These are phyloP conservation scores for Rosa rugosa DNA, from an alignment of 306 rosid species.

Conservation along the genomic window DNA sequence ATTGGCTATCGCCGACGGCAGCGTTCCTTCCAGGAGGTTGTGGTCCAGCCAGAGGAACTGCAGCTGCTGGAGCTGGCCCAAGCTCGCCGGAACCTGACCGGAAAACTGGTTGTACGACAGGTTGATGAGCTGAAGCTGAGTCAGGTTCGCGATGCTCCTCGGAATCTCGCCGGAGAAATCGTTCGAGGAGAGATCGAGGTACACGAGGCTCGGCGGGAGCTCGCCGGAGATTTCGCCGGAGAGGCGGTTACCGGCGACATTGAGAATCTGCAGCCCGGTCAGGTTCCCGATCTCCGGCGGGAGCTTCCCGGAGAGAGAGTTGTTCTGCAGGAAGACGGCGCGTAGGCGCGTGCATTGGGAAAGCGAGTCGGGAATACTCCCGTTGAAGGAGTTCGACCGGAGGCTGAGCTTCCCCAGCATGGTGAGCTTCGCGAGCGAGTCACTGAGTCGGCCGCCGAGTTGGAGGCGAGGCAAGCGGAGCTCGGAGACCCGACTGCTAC, in stretches of 20 bases:
- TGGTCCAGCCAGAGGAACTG: constrained; percentile 88
- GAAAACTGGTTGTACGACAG: constrained; percentile 71
- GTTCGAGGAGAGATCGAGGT: constrained; percentile 80
- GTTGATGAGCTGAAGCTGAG: constrained; percentile 69
- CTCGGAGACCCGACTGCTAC: constrained; percentile 48
- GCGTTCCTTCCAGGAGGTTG: constrained; percentile 66
- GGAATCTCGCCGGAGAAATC: constrained; percentile 80
- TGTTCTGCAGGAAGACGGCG: constrained; percentile 66
- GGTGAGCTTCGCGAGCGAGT: constrained; percentile 48
- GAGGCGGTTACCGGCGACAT: constrained; percentile 69
- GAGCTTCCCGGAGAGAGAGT: constrained; percentile 65
- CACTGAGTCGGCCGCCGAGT: constrained; percentile 59
- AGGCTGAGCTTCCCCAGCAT: constrained; percentile 70
- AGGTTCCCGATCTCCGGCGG: constrained; percentile 68
- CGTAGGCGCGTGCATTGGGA: constrained; percentile 65
- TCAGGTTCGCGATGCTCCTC: constrained; percentile 40
- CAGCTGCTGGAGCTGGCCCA: constrained; percentile 72
- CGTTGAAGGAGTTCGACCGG: constrained; percentile 74
- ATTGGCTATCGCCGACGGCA: constrained; percentile 86
- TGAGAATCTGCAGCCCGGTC: constrained; percentile 54
- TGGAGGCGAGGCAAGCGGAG: constrained; percentile 65
- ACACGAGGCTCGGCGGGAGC: constrained; percentile 50
- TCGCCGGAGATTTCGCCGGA: constrained; percentile 59
- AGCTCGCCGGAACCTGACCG: constrained; percentile 75
- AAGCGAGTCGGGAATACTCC: constrained; percentile 65